These are phyloP conservation scores for Inonotus obliquus DNA, from an alignment of 1,284 basidiomycete species.

Conservation along the genomic window DNA sequence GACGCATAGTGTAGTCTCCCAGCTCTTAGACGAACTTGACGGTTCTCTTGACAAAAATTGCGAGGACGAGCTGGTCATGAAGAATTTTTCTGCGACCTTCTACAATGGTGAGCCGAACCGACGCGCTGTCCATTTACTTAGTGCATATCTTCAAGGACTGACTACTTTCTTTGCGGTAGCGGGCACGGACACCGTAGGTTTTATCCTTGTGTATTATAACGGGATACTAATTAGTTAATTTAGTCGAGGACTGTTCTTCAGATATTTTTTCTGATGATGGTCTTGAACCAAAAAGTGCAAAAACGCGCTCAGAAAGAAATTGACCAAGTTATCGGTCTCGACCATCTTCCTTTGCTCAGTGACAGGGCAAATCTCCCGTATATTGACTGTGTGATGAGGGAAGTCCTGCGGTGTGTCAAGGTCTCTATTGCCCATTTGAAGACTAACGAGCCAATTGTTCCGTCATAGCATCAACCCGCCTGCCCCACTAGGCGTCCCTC, in stretches of 20 bases:
- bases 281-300: constrained; percentile 2
- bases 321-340: constrained; percentile 7
- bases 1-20: background rate
- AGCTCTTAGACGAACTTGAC: constrained; percentile 10
- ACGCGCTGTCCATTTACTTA: too few species aligned
- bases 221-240: background rate
- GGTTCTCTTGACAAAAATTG: background rate
- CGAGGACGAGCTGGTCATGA: constrained; percentile 10
- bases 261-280: constrained; percentile 13
- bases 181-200: constrained; percentile 14
- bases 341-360: constrained; percentile 26
- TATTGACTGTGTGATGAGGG: constrained; percentile 27
- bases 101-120: constrained; percentile 4
- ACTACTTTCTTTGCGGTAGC: constrained; percentile 12
- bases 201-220: constrained; percentile 4
- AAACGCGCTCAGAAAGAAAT: constrained; percentile 12
- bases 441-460: too few species aligned
- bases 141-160: constrained; percentile 17
- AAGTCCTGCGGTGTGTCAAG: constrained; percentile 24
- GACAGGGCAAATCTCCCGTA: constrained; percentile 26
- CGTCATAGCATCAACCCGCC: background rate
- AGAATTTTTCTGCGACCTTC: background rate
- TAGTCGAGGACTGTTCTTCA: constrained; percentile 9
- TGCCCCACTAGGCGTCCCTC: constrained; percentile 4
- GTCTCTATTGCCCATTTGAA: background rate